These are phyloP conservation scores for Colletotrichum phormii DNA, from an alignment of 2,329 filamentous ascomycete genomes.

Conservation along the genomic window DNA sequence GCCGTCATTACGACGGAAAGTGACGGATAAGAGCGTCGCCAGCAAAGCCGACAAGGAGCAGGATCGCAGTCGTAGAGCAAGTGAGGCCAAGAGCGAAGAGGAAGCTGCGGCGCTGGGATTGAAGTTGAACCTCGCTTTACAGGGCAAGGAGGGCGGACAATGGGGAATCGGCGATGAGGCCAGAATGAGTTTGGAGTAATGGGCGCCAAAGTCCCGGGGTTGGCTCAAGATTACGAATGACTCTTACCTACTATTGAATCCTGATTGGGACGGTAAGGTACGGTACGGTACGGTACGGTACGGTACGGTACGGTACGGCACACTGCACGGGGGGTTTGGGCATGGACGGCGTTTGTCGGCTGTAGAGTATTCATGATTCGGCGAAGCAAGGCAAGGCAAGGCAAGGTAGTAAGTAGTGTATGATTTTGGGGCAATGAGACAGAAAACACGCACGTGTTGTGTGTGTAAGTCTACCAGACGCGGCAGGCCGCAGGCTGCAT, in stretches of 20 bases:
- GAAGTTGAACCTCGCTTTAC: conserved; percentile 62
- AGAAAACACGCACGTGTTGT: not conserved
- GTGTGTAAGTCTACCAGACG: conserved; percentile 1
- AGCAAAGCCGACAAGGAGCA: conserved; percentile 48
- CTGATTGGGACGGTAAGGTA: not conserved
- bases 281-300: not conserved
- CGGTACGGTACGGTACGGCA: not conserved
- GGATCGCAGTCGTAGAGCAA: conserved; percentile 48
- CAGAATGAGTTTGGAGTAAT: conserved; percentile 83
- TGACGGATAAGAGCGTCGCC: conserved; percentile 45
- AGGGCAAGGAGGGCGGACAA: conserved; percentile 67
- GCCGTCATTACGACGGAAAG: conserved; percentile 53
- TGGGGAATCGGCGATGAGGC: conserved; percentile 89
- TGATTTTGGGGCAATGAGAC: conserved; percentile 20
- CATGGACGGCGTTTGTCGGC: conserved; percentile 26
- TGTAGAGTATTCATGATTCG: conserved; percentile 13
- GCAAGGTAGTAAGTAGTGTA: not conserved
- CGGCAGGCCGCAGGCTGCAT: not conserved
- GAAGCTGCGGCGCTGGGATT: conserved; percentile 55
- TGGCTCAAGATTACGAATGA: not conserved
- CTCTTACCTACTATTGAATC: not conserved
- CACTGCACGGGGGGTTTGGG: not conserved
- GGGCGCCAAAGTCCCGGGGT: not conserved
- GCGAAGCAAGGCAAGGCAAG: not conserved
- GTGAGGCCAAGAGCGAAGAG: conserved; percentile 57